phyloP scores from a whole-genome alignment of 768 basidiomycete species.

The Kwoniella bestiolae region DNA sequence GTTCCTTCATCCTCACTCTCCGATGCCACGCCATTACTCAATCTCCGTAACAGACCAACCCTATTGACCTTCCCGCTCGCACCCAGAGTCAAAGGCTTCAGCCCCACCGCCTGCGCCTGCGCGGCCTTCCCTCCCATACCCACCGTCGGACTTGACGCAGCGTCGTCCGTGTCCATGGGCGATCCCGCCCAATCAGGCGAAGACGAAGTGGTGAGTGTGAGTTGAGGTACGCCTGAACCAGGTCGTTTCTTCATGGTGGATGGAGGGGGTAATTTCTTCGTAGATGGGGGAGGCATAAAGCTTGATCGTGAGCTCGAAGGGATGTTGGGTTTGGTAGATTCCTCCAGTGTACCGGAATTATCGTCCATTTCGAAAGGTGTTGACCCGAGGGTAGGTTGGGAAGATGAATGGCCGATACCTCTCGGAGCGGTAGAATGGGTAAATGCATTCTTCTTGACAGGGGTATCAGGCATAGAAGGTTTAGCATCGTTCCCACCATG shows the following conservation, averaged over 20 bases:
- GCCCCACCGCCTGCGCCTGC: conserved; percentile 16
- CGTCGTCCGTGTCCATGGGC: conserved; percentile 36
- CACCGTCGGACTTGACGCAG: conserved; percentile 47
- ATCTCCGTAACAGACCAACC: conserved; percentile 42
- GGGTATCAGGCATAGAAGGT: conserved; percentile 54
- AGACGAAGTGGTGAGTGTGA: conserved; percentile 40
- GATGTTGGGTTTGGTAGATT: conserved; percentile 16
- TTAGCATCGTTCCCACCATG: conserved; percentile 31
- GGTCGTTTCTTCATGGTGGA: conserved; percentile 25
- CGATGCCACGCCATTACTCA: conserved; percentile 40
- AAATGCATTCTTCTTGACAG: conserved; percentile 50
- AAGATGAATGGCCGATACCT: conserved; percentile 43
- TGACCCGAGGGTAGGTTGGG: conserved; percentile 40
- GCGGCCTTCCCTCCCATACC: conserved; percentile 22
- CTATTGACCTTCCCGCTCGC: conserved; percentile 14
- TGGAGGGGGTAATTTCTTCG: conserved; percentile 17
- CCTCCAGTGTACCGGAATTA: not conserved
- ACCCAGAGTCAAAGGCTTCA: conserved; percentile 15
- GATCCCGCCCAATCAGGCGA: conserved; percentile 31
- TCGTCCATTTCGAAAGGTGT: conserved; percentile 15
- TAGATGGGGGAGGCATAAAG: conserved; percentile 19
- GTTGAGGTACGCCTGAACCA: conserved; percentile 22
- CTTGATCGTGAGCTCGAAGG: conserved; percentile 6
- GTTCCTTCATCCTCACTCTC: conserved; percentile 54
- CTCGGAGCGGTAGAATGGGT: conserved; percentile 13